A percentile compares a stretch with the other conserved stretches of the same genome.
These are phyloP conservation scores for Coriaria nepalensis DNA, from an alignment of 306 rosid genomes.

Conservation along the genomic window DNA sequence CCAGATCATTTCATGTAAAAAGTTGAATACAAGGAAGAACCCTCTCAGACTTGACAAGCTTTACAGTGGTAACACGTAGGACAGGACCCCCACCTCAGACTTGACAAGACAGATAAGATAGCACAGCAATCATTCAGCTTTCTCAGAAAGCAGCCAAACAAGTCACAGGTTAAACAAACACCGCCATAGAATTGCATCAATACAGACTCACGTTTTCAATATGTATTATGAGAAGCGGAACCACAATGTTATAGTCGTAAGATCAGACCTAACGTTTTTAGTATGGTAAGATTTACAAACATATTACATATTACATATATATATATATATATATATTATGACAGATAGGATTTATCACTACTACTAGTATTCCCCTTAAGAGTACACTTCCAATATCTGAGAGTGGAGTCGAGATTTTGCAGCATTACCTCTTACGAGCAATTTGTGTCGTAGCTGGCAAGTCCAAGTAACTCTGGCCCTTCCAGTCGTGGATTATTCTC, in stretches of 20 bases:
- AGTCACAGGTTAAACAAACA: background rate
- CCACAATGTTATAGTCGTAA: conserved; percentile 21
- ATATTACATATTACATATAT: conserved; percentile 49
- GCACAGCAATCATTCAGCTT: too few relatives aligned
- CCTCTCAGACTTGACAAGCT: too few relatives aligned
- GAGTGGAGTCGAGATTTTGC: conserved; percentile 21
- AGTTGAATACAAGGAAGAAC: background rate
- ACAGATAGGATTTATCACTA: conserved; percentile 25
- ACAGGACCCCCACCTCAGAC: too few relatives aligned
- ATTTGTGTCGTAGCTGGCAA: conserved; percentile 83
- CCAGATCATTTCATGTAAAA: too few relatives aligned
- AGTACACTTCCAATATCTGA: conserved; percentile 26
- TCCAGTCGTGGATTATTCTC: conserved; percentile 79
- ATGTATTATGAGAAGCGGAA: conserved; percentile 12
- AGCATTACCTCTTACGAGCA: conserved; percentile 46
- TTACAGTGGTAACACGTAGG: too few relatives aligned
- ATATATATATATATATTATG: conserved; percentile 26
- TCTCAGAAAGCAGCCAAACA: too few relatives aligned
- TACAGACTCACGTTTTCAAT: conserved; percentile 31
- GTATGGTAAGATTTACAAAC: conserved; percentile 18
- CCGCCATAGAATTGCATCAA: conserved; percentile 33
- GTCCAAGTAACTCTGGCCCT: conserved; percentile 94
- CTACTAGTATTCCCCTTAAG: conserved; percentile 29
- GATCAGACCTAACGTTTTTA: too few relatives aligned
- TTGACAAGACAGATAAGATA: too few relatives aligned